Conservation (phyloP, 2,329 filamentous ascomycete genomes). For the Hymenoscyphus occultus region DNA sequence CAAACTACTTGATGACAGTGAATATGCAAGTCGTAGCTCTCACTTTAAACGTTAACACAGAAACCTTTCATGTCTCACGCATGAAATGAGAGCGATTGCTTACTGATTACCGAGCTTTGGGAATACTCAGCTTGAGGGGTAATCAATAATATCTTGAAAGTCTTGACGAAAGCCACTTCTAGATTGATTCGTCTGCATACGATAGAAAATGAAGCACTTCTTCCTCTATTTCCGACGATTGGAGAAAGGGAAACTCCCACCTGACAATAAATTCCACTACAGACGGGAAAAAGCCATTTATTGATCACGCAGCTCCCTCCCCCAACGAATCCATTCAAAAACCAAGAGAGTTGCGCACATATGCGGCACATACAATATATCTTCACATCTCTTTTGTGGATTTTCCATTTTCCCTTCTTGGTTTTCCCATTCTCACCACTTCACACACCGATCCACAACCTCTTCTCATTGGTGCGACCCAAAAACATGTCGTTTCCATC, state of each 20-base stretch:
- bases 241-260: not conserved
- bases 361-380: not conserved
- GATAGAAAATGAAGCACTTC: too few species aligned
- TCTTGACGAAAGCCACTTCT: too few species aligned
- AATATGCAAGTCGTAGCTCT: too few species aligned
- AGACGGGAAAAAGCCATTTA: not conserved
- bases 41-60: too few species aligned
- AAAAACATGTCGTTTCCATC: constrained; percentile 4
- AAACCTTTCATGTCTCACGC: too few species aligned
- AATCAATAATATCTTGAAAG: too few species aligned
- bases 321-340: not conserved
- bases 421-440: not conserved
- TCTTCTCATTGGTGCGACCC: not conserved
- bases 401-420: constrained; percentile 2
- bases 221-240: too few species aligned
- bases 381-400: constrained; percentile 7
- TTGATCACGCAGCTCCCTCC: not conserved
- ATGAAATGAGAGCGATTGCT: too few species aligned
- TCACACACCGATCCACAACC: not conserved
- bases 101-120: too few species aligned
- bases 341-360: not conserved
- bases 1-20: too few species aligned
- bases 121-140: too few species aligned
- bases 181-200: too few species aligned
- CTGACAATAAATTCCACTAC: not conserved